Evolutionary conservation across 176 grass and related monocot species (phyloP).

Genomic region (Carex kokanica): DNA sequence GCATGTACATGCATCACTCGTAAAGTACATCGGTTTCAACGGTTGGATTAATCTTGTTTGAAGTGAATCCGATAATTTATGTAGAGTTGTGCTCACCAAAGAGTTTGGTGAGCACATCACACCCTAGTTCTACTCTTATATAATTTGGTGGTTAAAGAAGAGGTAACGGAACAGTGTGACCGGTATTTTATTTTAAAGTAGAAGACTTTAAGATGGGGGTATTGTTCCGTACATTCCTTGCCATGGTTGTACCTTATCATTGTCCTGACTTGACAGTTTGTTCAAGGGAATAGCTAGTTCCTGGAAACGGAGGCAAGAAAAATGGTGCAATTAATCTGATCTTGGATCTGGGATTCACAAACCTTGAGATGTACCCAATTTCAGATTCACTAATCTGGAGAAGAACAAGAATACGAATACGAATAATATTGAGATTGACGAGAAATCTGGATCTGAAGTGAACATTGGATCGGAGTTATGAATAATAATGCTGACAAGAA

Average conservation of each 20-base stretch:
- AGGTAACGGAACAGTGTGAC: background rate
- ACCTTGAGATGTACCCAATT: background rate
- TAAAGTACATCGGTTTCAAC: too few relatives aligned
- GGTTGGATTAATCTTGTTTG: too few relatives aligned
- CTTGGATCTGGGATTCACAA: slow-evolving; percentile 12
- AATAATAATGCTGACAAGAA: background rate
- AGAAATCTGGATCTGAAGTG: slow-evolving; percentile 6
- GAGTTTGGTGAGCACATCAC: too few relatives aligned
- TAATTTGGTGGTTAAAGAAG: slow-evolving; percentile 4
- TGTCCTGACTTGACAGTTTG: background rate
- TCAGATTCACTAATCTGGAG: slow-evolving; percentile 14
- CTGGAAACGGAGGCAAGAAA: slow-evolving; percentile 10
- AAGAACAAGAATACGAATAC: background rate
- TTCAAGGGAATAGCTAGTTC: slow-evolving; percentile 16
- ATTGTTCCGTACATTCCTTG: background rate
- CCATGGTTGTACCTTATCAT: background rate
- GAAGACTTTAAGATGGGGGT: background rate
- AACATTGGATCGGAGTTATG: background rate
- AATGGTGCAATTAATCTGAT: slow-evolving; percentile 2
- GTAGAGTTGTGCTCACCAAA: too few relatives aligned
- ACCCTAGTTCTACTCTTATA: too few relatives aligned
- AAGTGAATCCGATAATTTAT: too few relatives aligned
- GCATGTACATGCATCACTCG: too few relatives aligned
- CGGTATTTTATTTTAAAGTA: background rate
- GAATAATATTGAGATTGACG: background rate